Evolutionary conservation across 2,329 filamentous ascomycete species (phyloP).

Genomic region (Dendrostoma leiphaemia): DNA sequence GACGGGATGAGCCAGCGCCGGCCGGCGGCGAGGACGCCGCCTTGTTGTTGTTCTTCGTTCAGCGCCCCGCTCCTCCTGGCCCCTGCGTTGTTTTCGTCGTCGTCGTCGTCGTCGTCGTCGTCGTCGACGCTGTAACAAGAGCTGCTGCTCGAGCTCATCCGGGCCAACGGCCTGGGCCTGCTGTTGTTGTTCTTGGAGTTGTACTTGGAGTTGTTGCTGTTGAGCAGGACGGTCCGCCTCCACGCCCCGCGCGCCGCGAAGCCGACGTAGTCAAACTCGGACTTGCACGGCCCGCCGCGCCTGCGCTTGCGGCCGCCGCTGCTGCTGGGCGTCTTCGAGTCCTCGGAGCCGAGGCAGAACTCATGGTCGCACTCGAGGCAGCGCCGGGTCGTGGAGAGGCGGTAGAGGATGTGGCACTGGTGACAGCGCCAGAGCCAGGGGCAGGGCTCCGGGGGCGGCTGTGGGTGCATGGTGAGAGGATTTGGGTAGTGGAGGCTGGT

Average conservation of each 20-base stretch:
- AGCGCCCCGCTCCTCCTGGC: too few species aligned
- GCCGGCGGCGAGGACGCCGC: not conserved
- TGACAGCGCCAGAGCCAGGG: constrained; percentile 35
- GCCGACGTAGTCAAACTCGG: constrained; percentile 32
- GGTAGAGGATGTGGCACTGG: constrained; percentile 27
- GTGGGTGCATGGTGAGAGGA: not conserved
- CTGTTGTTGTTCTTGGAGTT: too few species aligned
- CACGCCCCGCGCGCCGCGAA: constrained; percentile 31
- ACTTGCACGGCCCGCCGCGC: constrained; percentile 21
- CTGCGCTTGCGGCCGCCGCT: constrained; percentile 8
- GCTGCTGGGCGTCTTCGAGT: constrained; percentile 20
- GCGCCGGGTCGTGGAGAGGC: constrained; percentile 31
- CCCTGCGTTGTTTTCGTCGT: not conserved
- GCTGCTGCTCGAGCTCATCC: too few species aligned
- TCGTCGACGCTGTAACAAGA: not conserved
- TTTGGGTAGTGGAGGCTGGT: not conserved
- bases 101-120: not conserved
- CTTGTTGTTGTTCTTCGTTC: not conserved
- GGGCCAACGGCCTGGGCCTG: too few species aligned
- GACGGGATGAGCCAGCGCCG: not conserved
- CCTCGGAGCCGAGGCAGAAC: constrained; percentile 27
- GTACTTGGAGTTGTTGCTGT: too few species aligned
- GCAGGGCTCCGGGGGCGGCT: constrained; percentile 12
- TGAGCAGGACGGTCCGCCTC: constrained; percentile 23
- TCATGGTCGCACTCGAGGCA: constrained; percentile 38